Conservation (phyloP, 192 early-diverging fungal species). For the Piromyces finnis region DNA sequence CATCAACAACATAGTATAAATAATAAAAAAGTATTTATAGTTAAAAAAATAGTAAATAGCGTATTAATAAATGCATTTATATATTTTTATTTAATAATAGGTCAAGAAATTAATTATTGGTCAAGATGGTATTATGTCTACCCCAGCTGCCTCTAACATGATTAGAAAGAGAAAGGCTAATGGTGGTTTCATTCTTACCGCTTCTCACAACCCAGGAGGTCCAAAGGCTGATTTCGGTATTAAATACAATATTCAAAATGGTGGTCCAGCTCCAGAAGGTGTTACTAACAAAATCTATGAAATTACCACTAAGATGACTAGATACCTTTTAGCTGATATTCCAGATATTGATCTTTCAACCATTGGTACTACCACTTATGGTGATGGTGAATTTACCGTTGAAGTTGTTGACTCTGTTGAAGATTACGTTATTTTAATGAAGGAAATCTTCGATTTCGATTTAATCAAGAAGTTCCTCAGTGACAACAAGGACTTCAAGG, state of each 20-base stretch:
- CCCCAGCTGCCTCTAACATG: conserved; percentile 73
- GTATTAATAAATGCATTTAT: too few relatives aligned
- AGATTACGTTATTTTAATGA: conserved; percentile 75
- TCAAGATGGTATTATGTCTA: conserved; percentile 80
- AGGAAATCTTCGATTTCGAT: conserved; percentile 84
- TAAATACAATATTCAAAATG: conserved; percentile 94
- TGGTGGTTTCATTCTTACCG: conserved; percentile 90
- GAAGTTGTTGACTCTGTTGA: conserved; percentile 76
- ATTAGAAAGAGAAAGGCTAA: conserved; percentile 77
- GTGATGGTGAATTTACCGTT: conserved; percentile 42
- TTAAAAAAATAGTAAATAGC: too few relatives aligned
- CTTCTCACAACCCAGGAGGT: conserved; percentile 97
- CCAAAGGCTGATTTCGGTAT: conserved; percentile 97
- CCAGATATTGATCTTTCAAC: conserved; percentile 57
- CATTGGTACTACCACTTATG: conserved; percentile 39
- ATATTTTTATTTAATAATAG: too few relatives aligned
- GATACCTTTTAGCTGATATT: conserved; percentile 40
- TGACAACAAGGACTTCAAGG: conserved; percentile 48
- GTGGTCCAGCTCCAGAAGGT: conserved; percentile 86
- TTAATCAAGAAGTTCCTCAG: conserved; percentile 59
- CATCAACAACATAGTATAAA: too few relatives aligned
- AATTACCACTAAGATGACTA: conserved; percentile 50
- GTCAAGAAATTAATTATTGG: conserved; percentile 78
- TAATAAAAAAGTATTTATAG: too few relatives aligned
- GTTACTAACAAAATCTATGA: conserved; percentile 86